Conservation (phyloP, 2,329 filamentous ascomycete species). For the Neonectria neomacrospora region DNA sequence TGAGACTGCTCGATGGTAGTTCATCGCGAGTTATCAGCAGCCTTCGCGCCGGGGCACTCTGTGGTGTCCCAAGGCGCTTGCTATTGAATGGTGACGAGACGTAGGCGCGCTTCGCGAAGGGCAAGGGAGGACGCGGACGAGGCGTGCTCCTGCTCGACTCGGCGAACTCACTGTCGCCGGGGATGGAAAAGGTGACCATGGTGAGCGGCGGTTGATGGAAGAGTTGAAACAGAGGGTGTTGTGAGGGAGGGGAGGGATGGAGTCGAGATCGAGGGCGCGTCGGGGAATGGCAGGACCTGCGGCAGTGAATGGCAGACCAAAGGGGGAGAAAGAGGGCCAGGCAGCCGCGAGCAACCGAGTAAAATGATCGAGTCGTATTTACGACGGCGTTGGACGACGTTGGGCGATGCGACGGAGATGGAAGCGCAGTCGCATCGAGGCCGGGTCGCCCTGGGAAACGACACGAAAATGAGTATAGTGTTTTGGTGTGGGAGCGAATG, state of each 20-base stretch:
- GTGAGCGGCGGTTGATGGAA: slow-evolving; percentile 17
- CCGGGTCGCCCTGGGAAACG: slow-evolving; percentile 46
- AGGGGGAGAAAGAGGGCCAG: slow-evolving; percentile 23
- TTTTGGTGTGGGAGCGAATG: slow-evolving; percentile 41
- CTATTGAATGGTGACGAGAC: slow-evolving; percentile 51
- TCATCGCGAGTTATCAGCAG: slow-evolving; percentile 51
- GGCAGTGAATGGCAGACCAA: slow-evolving; percentile 20
- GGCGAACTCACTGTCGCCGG: slow-evolving; percentile 49
- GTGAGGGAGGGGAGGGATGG: slow-evolving; percentile 27
- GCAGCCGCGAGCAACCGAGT: slow-evolving; percentile 24
- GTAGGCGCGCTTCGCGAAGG: slow-evolving; percentile 57
- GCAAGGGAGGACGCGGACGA: slow-evolving; percentile 53
- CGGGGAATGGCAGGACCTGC: slow-evolving; percentile 18
- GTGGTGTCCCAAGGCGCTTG: slow-evolving; percentile 54
- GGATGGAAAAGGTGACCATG: slow-evolving; percentile 55
- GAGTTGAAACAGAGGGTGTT: slow-evolving; percentile 14
- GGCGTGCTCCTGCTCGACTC: slow-evolving; percentile 50
- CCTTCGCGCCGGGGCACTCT: slow-evolving; percentile 52
- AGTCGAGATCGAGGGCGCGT: slow-evolving; percentile 29
- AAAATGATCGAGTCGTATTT: slow-evolving; percentile 32
- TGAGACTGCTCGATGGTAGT: slow-evolving; percentile 50
- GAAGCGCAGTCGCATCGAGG: slow-evolving; percentile 44
- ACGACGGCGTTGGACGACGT: slow-evolving; percentile 33
- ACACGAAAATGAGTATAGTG: slow-evolving; percentile 44
- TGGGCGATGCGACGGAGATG: slow-evolving; percentile 42